These are phyloP conservation scores for Paramecium pentaurelia DNA, from an alignment of 73 alveolate genomes.

Conservation along the genomic window DNA sequence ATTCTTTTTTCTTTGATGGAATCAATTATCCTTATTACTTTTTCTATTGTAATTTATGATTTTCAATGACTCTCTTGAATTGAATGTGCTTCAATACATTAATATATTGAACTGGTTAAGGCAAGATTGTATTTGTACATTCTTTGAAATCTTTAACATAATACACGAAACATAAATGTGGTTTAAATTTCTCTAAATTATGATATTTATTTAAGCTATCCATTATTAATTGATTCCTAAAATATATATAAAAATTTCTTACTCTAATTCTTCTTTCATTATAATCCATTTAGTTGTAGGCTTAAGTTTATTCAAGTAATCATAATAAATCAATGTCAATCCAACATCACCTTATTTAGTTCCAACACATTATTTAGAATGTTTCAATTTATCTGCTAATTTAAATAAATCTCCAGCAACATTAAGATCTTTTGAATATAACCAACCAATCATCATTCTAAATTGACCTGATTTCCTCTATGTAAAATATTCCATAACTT, in stretches of 20 bases:
- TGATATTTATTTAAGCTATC: not conserved
- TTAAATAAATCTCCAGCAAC: constrained; percentile 10
- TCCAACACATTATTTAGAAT: not conserved
- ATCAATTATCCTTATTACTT: not conserved
- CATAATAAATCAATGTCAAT: not conserved
- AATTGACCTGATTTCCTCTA: not conserved
- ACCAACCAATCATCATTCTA: constrained; percentile 28
- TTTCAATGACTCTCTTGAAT: not conserved
- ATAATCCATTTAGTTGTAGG: constrained; percentile 41
- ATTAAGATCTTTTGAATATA: not conserved
- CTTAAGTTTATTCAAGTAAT: not conserved
- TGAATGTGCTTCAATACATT: not conserved
- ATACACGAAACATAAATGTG: not conserved
- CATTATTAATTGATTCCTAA: not conserved
- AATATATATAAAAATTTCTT: not conserved
- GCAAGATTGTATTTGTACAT: not conserved
- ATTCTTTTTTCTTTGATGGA: not conserved
- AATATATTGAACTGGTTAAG: not conserved
- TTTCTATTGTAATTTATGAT: not conserved
- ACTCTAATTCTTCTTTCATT: not conserved
- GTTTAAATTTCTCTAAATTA: constrained; percentile 6
- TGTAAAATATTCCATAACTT: not conserved
- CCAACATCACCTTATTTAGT: not conserved
- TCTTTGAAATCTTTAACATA: not conserved
- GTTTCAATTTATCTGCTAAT: constrained; percentile 1